A percentile compares a stretch with the other conserved stretches of the same genome.
Evolutionary conservation across 2,329 filamentous ascomycete genomes (phyloP).

Genomic region (Fusarium mangiferae): DNA sequence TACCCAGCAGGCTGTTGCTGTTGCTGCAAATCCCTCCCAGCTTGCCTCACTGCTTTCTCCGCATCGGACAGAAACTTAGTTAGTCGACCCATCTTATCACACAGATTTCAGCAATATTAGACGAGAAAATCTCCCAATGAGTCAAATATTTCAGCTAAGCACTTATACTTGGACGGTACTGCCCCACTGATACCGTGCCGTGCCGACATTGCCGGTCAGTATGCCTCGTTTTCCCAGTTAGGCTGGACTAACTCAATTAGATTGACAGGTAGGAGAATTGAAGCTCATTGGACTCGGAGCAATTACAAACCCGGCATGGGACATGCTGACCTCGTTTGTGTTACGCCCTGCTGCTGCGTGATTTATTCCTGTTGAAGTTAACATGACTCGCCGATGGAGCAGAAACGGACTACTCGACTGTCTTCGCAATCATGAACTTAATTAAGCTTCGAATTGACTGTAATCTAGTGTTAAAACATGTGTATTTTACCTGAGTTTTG

Average conservation of each 20-base stretch:
- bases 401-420: rapidly evolving
- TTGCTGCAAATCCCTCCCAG: neutral
- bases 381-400: neutral
- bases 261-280: neutral
- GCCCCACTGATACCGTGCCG: neutral
- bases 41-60: neutral
- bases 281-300: neutral
- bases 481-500: too few species aligned
- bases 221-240: neutral
- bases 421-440: rapidly evolving
- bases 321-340: neutral
- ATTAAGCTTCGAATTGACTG: too few species aligned
- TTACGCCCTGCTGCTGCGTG: neutral
- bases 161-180: neutral
- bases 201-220: neutral
- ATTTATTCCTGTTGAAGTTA: neutral
- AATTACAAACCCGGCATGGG: neutral
- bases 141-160: neutral
- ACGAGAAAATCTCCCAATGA: neutral
- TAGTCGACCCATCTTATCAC: neutral
- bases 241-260: neutral
- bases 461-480: too few species aligned
- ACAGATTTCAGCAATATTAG: too few species aligned
- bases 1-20: neutral
- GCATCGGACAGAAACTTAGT: neutral